Evolutionary conservation across 208 protist species (phyloP), one percentile per base, ranked within the genome.

Genomic region (Histomonas meleagridis): DNA sequence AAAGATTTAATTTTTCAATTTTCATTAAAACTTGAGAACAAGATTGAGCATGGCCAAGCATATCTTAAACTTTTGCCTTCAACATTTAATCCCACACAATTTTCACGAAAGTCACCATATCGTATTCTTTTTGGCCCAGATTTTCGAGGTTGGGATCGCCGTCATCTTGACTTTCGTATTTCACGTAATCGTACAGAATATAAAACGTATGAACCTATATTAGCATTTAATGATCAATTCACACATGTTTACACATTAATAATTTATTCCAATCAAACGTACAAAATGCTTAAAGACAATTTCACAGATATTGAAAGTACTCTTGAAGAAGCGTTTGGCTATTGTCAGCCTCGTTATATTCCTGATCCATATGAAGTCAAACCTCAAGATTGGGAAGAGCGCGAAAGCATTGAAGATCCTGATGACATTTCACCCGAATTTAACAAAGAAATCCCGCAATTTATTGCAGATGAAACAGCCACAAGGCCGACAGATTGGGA

Each of bases 371-470:
- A 92, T 32, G 91, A 94, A 38, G 78, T 53, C 21, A 94, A 94
- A 91, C 94, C 94, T 26, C 79, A 93, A 40, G 93, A 90, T 46
- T 94, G 91, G 90, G 94, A 93, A 53, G 93, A 94, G 28, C 49
- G 72, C 23, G 91, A 81, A 55, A 78, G 92, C 46, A 94, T 94
- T 38, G 93, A 94, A n/a, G 94, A 94, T 92, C 94, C 94, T 49
- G 38, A 93, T 26, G 91, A 94, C 62, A 32, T 76, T 14, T 93
- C 93, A 72, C 94, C 94, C 21, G 92, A 93, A 53, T 92, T 70
- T 7, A 94, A 78, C 48, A 90, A 93, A 69, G 93, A 94, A 51
- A 79, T 91, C 28, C 81, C 92, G 43, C 51, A 93, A 43, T 48
- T 81, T 51, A 90, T 94, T 46, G 48, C 90, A 18, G 92, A 94